phyloP scores from a whole-genome alignment of 176 grass and related monocot genomes.

The Musa schizocarpa region DNA sequence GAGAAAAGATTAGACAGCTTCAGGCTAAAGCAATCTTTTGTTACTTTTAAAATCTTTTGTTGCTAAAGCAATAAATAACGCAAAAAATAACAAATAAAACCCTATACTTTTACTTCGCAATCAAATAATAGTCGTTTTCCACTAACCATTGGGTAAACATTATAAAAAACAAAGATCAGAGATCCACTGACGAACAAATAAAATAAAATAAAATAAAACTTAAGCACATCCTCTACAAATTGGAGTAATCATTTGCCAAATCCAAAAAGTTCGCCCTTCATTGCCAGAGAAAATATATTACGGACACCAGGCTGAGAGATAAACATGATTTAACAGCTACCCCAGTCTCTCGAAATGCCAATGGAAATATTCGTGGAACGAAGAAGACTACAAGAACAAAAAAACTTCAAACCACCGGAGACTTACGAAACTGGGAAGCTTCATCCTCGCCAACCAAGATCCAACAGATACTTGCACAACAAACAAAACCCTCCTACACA shows the following conservation, averaged over 20 bases:
- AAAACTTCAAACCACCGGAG: not conserved
- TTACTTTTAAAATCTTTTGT: not conserved
- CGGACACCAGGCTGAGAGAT: not conserved
- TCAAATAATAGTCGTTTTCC: not conserved
- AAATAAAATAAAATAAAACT: not conserved
- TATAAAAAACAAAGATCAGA: too few species aligned
- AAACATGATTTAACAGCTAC: not conserved
- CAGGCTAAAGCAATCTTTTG: not conserved
- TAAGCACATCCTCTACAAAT: not conserved
- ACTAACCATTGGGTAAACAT: too few species aligned
- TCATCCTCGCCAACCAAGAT: not conserved
- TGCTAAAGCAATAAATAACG: not conserved
- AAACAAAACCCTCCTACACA: not conserved
- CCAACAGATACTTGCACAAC: not conserved
- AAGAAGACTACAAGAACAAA: too few species aligned
- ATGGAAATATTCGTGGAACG: not conserved
- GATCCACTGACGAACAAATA: too few species aligned
- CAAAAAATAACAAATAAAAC: not conserved
- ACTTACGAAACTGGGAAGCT: conserved; percentile 6
- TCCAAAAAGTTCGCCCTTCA: not conserved
- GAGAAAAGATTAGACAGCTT: not conserved
- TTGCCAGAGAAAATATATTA: not conserved
- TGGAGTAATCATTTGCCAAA: not conserved
- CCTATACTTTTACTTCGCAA: not conserved
- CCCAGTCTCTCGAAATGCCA: not conserved